Base-by-base conservation (phyloP, 139 green algal genomes). In the Chlamydomonas schloesseri region DNA sequence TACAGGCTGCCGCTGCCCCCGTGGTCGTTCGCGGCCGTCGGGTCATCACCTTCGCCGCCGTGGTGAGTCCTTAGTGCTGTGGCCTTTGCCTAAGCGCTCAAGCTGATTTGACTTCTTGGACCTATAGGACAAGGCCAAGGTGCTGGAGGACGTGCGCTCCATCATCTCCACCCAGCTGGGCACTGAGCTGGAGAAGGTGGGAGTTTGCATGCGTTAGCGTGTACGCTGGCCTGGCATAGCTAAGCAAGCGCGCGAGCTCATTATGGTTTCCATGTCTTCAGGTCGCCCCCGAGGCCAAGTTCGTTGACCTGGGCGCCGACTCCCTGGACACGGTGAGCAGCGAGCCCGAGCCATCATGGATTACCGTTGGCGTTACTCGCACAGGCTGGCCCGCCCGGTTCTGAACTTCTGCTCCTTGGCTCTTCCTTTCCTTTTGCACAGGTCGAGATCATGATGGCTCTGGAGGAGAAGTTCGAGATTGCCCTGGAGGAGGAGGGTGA, bases 371-470 rank as follows among this genome's bases (percentile, higher is more conserved):
- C 42, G 42, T 50, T 50, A 50, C 42, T 50, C n/a, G n/a, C n/a
- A n/a, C n/a, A n/a, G n/a, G n/a, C n/a, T n/a, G n/a, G n/a, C n/a
- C n/a, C n/a, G n/a, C n/a, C n/a, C n/a, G n/a, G n/a, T n/a, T n/a
- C n/a, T n/a, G n/a, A n/a, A n/a, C n/a, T n/a, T n/a, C n/a, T n/a
- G n/a, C n/a, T n/a, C n/a, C n/a, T n/a, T n/a, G n/a, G n/a, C n/a
- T n/a, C n/a, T n/a, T n/a, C n/a, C n/a, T n/a, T n/a, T n/a, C n/a
- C n/a, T n/a, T n/a, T 4, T 42, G 3, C n/a, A 24, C 92, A 96
- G 93, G 93, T 98, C 29, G 97, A 99, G 94, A 99, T 99, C 91
- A 99, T 99, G 97, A 99, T 99, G 97, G 97, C 97, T 0, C 91
- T 99, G 64, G 97, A 99, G 94, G 97, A 99, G 95, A 97, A 98